A percentile compares a stretch with the other conserved stretches of the same genome.
These are phyloP conservation scores for Cyclotella distinguenda DNA, from an alignment of 108 stramenopile genomes.

Conservation along the genomic window DNA sequence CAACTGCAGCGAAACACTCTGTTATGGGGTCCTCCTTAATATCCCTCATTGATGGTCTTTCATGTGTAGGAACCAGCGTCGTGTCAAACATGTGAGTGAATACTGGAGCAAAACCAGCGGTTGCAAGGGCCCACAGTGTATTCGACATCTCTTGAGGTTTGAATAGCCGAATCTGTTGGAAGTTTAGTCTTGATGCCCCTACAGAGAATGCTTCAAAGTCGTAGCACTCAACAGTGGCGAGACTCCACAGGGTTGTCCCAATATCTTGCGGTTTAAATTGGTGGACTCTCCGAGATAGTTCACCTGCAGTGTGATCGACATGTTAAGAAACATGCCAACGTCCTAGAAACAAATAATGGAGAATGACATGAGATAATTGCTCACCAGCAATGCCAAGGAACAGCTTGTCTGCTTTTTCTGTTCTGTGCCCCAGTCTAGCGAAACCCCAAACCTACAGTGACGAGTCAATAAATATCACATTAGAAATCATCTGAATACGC, in stretches of 20 bases:
- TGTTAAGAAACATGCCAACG: no score
- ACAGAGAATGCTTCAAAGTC: slow-evolving; percentile 56
- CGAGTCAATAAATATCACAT: no score
- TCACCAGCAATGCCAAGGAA: slow-evolving; percentile 55
- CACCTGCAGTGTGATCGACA: neutral
- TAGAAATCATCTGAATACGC: no score
- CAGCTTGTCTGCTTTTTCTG: slow-evolving; percentile 37
- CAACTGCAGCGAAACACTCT: slow-evolving; percentile 57
- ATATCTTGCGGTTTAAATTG: slow-evolving; percentile 49
- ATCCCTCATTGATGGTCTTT: slow-evolving; percentile 34
- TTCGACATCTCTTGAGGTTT: slow-evolving; percentile 85
- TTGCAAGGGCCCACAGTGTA: slow-evolving; percentile 74
- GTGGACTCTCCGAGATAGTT: neutral
- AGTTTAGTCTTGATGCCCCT: slow-evolving; percentile 53
- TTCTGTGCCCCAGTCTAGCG: slow-evolving; percentile 60
- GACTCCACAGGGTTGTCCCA: slow-evolving; percentile 69
- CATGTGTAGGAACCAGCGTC: slow-evolving; percentile 48
- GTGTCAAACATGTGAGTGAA: slow-evolving; percentile 70
- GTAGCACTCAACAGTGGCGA: slow-evolving; percentile 66
- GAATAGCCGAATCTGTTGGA: slow-evolving; percentile 42
- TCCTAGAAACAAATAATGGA: neutral
- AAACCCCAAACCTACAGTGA: slow-evolving; percentile 72
- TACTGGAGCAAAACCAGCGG: slow-evolving; percentile 56
- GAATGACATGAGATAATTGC: neutral
- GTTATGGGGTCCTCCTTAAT: slow-evolving; percentile 59